Base-by-base conservation (phyloP, 2,329 filamentous ascomycete species). In the Claviceps sp. region DNA sequence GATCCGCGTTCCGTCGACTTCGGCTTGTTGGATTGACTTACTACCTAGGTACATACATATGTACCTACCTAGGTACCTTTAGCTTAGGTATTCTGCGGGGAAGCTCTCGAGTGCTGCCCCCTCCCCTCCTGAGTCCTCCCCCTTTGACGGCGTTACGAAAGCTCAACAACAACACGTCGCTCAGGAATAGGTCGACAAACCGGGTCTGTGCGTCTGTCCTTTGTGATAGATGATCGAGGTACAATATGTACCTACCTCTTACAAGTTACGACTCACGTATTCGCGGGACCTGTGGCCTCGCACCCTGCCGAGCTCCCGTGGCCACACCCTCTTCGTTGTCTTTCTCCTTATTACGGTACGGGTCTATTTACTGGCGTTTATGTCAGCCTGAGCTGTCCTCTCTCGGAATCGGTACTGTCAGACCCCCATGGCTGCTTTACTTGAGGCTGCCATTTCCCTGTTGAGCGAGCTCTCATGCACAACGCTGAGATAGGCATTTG, bases 171-270 rank as follows among this genome's bases (percentile, higher is more conserved):
- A 23, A 40, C 26, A 29, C 26, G 26, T 29, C 26, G 20, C 23
- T 39, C 38, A 20, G 23, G 16, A 13, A 43, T 13, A 23, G 26
- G 44, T 14, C 11, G 23, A 42, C 17, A 34, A 37, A 39, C n/a
- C 3, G 23, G 46, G 46, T 49, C 34, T 49, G 34, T 49, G 52
- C 47, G 37, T 51, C 57, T 55, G 60, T 62, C 48, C 55, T 59
- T 63, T 63, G 51, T 64, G 62, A 64, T 58, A 64, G 58, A 60
- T 45, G 43, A 45, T 29, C 4, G 3, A 43, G n/a, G n/a, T n/a
- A n/a, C n/a, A n/a, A n/a, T n/a, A n/a, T n/a, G n/a, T n/a, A n/a
- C n/a, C n/a, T n/a, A n/a, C n/a, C n/a, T n/a, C n/a, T n/a, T n/a
- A n/a, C n/a, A n/a, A n/a, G n/a, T n/a, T n/a, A n/a, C n/a, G n/a